Evolutionary conservation across 257 asterid genomes (phyloP), one percentile per base, ranked within the genome.

Genomic region (Plectranthus barbatus): DNA sequence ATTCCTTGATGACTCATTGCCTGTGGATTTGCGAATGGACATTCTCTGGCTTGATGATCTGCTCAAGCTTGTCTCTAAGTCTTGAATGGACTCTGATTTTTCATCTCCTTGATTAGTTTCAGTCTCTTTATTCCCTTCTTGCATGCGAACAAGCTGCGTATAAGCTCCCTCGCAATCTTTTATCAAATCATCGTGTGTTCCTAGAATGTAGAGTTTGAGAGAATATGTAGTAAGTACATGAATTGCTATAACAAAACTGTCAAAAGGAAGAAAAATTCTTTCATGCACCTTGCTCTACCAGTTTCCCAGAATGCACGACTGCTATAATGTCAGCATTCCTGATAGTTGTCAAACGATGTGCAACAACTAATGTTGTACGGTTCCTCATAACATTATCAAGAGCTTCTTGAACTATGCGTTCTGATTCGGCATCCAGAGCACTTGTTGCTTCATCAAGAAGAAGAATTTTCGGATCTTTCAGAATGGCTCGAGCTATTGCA

Each of bases 401-500:
- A 36, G 97, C 97, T 15, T 79, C 82, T 68, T 89, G 97, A 44
- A 89, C 97, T 46, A 80, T 20, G 5, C 82, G 74, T 50, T 89
- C 97, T 0, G 95, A 89, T 64, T 84, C 97, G 0, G 84, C 82
- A 74, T 89, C 97, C 50, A 89, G 66, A 41, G 96, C 96, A 50
- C 96, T 89, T 11, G 96, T 88, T 4, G 96, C 96, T 81, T 88
- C 96, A 70, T 89, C 96, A 1, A 89, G 93, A 48, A 89, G 95
- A 31, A 89, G 93, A 62, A 89, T 80, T 70, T 68, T 89, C 1
- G 96, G 96, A 34, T 84, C 73, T 75, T 82, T 89, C 40, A 89
- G 64, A 69, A 89, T 86, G 19, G 96, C 96, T 29, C 95, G 75
- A 6, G 96, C 95, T 60, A 89, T 89, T 20, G 95, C 95, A 7